Evolutionary conservation across 371 early-diverging fungal species (phyloP).

Genomic region (Nosema granulosis): DNA sequence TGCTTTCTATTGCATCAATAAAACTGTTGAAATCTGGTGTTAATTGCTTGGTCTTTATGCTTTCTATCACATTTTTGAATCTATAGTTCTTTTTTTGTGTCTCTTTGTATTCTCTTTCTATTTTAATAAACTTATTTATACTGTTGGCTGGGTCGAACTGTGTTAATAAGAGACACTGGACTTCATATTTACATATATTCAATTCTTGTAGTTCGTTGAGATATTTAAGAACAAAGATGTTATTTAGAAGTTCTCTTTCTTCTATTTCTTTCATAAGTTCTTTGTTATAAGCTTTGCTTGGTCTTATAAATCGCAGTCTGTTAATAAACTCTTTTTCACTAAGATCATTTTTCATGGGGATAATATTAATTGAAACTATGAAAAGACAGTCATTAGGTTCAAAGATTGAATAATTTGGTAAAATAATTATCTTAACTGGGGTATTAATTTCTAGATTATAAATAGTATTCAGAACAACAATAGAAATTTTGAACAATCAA

Average conservation of each 20-base stretch:
- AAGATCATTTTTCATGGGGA: too few species aligned
- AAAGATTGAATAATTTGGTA: too few species aligned
- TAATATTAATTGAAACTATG: too few species aligned
- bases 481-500: too few species aligned
- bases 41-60: conserved; percentile 5
- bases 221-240: conserved; percentile 1
- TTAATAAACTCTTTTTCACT: too few species aligned
- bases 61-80: neutral
- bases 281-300: neutral
- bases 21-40: conserved; percentile 2
- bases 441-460: too few species aligned
- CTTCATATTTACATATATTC: neutral
- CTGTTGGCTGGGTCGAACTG: neutral
- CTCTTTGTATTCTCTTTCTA: neutral
- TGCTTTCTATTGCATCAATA: neutral
- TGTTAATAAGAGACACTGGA: neutral
- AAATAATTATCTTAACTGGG: too few species aligned
- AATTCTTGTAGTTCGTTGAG: neutral
- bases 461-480: too few species aligned
- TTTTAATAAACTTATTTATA: neutral
- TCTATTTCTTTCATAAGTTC: neutral
- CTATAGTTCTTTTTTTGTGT: neutral
- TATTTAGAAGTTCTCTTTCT: neutral
- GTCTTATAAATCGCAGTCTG: conserved; percentile 5
- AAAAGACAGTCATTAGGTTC: too few species aligned